A percentile compares a stretch with the other conserved stretches of the same genome.
phyloP scores from a whole-genome alignment of 2,329 filamentous ascomycete species.

The Alternaria sp. region DNA sequence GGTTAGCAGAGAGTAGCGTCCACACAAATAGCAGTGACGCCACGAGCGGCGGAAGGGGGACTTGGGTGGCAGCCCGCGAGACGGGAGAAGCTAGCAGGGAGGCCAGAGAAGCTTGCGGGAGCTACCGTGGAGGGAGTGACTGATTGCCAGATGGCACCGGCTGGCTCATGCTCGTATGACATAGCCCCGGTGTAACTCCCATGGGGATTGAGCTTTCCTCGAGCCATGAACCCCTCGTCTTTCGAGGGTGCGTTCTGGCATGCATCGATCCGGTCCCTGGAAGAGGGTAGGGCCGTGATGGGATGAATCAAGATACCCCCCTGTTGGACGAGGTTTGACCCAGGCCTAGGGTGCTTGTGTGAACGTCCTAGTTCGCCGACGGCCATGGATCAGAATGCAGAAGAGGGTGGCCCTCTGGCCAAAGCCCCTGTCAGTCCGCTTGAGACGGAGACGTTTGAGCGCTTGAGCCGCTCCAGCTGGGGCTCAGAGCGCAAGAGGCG shows the following conservation, averaged over 20 bases:
- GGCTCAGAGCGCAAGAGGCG: conserved; percentile 32
- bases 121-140: conserved; percentile 46
- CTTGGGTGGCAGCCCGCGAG: conserved; percentile 46
- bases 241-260: conserved; percentile 17
- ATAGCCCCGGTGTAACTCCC: conserved; percentile 53
- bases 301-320: conserved; percentile 8
- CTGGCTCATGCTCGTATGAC: conserved; percentile 51
- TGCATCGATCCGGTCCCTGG: background rate
- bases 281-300: conserved; percentile 4
- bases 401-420: conserved; percentile 24
- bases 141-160: conserved; percentile 45
- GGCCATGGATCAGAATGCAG: conserved; percentile 22
- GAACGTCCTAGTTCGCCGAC: conserved; percentile 18
- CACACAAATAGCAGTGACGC: conserved; percentile 51
- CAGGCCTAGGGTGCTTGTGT: conserved; percentile 12
- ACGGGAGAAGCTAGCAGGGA: conserved; percentile 51
- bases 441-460: conserved; percentile 43
- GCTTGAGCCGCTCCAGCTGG: conserved; percentile 42
- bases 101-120: conserved; percentile 48
- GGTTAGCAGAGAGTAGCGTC: conserved; percentile 35
- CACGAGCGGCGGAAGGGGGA: conserved; percentile 42
- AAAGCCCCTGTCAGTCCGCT: conserved; percentile 29
- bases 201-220: conserved; percentile 45
- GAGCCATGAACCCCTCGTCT: conserved; percentile 39
- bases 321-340: conserved; percentile 21